These are phyloP conservation scores for Cucurbita moschata DNA, from an alignment of 306 rosid species.

Conservation along the genomic window DNA sequence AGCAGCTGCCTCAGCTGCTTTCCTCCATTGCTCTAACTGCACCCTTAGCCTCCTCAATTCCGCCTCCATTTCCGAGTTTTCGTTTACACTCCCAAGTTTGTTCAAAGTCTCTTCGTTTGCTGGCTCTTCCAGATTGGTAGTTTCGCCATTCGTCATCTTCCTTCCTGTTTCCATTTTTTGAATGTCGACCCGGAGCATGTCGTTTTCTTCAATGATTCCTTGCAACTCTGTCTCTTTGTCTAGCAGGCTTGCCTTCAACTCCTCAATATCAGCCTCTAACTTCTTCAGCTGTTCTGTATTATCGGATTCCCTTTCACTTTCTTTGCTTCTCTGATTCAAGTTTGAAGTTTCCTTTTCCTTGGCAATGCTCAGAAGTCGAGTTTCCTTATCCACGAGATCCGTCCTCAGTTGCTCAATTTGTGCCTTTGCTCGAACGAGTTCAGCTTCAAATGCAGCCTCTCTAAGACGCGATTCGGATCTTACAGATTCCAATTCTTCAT, in stretches of 20 bases:
- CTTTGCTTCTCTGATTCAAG: constrained; percentile 14
- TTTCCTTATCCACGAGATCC: constrained; percentile 41
- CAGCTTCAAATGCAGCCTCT: constrained; percentile 39
- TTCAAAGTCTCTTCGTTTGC: background rate
- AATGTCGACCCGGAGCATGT: constrained; percentile 34
- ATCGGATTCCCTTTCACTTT: constrained; percentile 24
- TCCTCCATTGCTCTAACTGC: constrained; percentile 94
- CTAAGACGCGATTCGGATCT: constrained; percentile 40
- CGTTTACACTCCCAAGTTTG: constrained; percentile 16
- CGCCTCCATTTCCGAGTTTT: constrained; percentile 54
- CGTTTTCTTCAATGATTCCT: constrained; percentile 44
- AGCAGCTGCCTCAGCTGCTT: constrained; percentile 89
- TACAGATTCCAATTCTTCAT: constrained; percentile 40
- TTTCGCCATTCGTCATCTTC: constrained; percentile 19
- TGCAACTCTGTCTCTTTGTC: constrained; percentile 53
- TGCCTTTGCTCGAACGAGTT: constrained; percentile 35
- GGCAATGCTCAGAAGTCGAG: constrained; percentile 24
- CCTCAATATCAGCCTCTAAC: constrained; percentile 34
- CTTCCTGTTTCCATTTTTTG: constrained; percentile 28
- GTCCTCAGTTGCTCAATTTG: constrained; percentile 47
- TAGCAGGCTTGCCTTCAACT: constrained; percentile 39
- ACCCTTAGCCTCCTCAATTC: constrained; percentile 73
- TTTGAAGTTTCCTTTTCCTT: constrained; percentile 26
- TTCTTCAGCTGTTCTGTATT: constrained; percentile 26
- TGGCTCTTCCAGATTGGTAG: constrained; percentile 17